phyloP scores from a whole-genome alignment of 169 alveolate species.

The Amoebophrya sp. region DNA sequence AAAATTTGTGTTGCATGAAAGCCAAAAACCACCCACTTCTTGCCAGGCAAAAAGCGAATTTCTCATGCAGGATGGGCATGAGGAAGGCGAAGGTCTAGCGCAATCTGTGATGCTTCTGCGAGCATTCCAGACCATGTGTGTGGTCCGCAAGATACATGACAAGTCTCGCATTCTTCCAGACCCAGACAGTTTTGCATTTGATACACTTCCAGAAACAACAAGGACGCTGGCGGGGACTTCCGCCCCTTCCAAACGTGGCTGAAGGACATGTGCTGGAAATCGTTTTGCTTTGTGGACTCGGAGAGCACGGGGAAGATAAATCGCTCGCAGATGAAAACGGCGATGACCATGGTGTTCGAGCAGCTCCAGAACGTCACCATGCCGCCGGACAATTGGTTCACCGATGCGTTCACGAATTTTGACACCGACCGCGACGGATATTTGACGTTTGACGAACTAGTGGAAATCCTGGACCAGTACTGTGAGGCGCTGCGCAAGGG shows the following conservation, averaged over 20 bases:
- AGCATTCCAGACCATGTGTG: too few relatives aligned
- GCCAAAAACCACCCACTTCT: too few relatives aligned
- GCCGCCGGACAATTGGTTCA: background rate
- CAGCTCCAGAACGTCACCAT: background rate
- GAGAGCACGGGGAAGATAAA: background rate
- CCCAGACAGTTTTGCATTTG: too few relatives aligned
- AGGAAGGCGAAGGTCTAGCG: too few relatives aligned
- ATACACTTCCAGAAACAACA: background rate
- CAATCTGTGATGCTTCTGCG: too few relatives aligned
- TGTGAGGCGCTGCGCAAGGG: background rate
- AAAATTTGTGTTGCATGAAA: too few relatives aligned
- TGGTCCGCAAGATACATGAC: too few relatives aligned
- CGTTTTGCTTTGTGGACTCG: background rate
- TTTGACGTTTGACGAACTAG: background rate
- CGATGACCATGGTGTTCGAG: background rate
- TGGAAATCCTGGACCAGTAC: background rate
- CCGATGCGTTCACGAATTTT: background rate
- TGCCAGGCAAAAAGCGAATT: too few relatives aligned
- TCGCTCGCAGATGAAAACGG: background rate
- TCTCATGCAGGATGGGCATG: too few relatives aligned
- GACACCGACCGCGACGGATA: background rate
- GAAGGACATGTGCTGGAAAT: background rate
- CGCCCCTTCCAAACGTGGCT: background rate
- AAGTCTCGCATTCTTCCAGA: too few relatives aligned
- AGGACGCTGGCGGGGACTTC: background rate